Conservation (phyloP, 202 grass and related monocot species). For the Setaria viridis region DNA sequence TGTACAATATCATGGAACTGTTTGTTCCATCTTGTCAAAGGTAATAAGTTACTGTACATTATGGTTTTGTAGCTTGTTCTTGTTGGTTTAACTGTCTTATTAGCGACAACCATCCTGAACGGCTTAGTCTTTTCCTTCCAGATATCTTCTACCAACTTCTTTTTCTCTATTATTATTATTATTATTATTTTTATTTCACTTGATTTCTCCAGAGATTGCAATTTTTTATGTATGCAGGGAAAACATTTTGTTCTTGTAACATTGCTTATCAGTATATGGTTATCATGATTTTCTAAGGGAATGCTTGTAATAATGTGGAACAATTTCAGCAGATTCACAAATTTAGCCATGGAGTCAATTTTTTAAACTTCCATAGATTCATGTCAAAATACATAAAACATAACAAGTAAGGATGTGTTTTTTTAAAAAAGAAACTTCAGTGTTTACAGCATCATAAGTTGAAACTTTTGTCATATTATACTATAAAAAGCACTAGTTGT, state of each 20-base stretch:
- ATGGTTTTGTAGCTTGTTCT: background rate
- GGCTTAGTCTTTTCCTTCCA: background rate
- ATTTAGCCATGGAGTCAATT: background rate
- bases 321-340: background rate
- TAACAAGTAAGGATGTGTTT: no score
- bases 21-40: background rate
- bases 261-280: background rate
- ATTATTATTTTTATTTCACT: background rate
- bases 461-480: background rate
- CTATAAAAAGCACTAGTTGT: background rate
- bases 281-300: background rate
- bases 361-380: background rate
- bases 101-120: background rate
- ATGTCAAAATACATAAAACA: background rate
- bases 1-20: background rate
- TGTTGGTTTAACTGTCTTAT: background rate
- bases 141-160: background rate
- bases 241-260: background rate
- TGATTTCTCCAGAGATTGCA: background rate
- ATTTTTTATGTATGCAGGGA: background rate
- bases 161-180: background rate
- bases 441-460: background rate
- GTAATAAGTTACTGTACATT: background rate
- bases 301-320: background rate
- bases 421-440: background rate